Evolutionary conservation across 2,329 filamentous ascomycete species (phyloP).

Genomic region (Fusarium sp.): DNA sequence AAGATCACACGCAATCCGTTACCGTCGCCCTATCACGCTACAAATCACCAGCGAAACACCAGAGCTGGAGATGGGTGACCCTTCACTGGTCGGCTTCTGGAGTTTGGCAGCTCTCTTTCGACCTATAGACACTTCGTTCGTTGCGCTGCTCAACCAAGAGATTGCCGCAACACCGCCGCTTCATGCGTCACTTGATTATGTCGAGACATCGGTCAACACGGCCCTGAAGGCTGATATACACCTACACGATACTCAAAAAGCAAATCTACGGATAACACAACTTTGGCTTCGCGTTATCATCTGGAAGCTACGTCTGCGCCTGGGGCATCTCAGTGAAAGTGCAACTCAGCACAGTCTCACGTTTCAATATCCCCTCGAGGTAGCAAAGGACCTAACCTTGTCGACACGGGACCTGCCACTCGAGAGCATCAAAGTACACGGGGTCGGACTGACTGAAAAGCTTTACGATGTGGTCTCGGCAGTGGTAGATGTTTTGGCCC

Average conservation of each 20-base stretch:
- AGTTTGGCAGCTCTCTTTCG: conserved; percentile 55
- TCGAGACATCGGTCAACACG: conserved; percentile 52
- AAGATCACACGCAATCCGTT: conserved; percentile 58
- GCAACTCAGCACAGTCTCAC: conserved; percentile 51
- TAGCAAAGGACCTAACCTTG: conserved; percentile 54
- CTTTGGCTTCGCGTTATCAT: conserved; percentile 59
- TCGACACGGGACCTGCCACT: conserved; percentile 54
- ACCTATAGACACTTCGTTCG: conserved; percentile 56
- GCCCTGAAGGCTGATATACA: conserved; percentile 49
- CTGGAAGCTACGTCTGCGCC: conserved; percentile 58
- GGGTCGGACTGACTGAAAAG: conserved; percentile 60
- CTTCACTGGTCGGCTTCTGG: conserved; percentile 53
- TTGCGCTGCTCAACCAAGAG: conserved; percentile 56
- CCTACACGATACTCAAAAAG: conserved; percentile 58
- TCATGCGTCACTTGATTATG: conserved; percentile 48
- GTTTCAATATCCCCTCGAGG: conserved; percentile 57
- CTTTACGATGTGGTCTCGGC: conserved; percentile 59
- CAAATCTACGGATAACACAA: conserved; percentile 58
- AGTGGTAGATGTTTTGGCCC: conserved; percentile 58
- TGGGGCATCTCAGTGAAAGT: conserved; percentile 54
- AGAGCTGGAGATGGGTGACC: conserved; percentile 45
- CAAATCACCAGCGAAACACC: conserved; percentile 55
- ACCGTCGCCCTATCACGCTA: conserved; percentile 57
- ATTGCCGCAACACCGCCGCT: conserved; percentile 47
- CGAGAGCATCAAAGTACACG: conserved; percentile 56